These are phyloP conservation scores for Herpetospermum pedunculosum DNA, from an alignment of 306 rosid genomes.

Conservation along the genomic window DNA sequence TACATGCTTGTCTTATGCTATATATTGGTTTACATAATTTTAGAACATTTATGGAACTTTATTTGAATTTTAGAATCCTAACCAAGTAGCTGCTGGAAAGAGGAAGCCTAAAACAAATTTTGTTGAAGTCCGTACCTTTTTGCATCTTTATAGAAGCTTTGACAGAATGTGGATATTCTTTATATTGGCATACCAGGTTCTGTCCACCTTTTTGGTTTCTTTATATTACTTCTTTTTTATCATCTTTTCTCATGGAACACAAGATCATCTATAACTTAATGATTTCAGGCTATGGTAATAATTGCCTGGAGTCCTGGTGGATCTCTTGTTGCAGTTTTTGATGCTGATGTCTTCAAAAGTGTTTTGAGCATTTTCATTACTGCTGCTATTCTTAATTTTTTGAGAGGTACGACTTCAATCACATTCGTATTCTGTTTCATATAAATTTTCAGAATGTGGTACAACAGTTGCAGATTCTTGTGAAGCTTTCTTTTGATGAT, in stretches of 20 bases:
- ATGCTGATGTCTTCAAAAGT: constrained; percentile 59
- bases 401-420: constrained; percentile 53
- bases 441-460: background rate
- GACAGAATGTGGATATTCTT: constrained; percentile 99
- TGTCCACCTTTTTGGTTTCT: constrained; percentile 5
- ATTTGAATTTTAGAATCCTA: constrained; percentile 41
- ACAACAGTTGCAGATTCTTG: background rate
- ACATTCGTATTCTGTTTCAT: background rate
- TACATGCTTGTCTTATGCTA: background rate
- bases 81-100: constrained; percentile 40
- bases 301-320: constrained; percentile 88
- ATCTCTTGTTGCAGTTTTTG: constrained; percentile 47
- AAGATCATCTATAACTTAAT: constrained; percentile 1
- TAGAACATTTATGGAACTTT: background rate
- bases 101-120: constrained; percentile 91
- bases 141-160: constrained; percentile 85
- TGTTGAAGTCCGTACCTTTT: constrained; percentile 89
- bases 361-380: constrained; percentile 81
- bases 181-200: constrained; percentile 92
- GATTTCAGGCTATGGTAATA: constrained; percentile 84
- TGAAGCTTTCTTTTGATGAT: background rate
- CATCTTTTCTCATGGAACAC: background rate
- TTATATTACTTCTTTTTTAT: background rate
- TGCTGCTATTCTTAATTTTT: constrained; percentile 72
- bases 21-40: background rate